phyloP scores from a whole-genome alignment of 1,284 basidiomycete species.

The Takashimella tepidaria region DNA sequence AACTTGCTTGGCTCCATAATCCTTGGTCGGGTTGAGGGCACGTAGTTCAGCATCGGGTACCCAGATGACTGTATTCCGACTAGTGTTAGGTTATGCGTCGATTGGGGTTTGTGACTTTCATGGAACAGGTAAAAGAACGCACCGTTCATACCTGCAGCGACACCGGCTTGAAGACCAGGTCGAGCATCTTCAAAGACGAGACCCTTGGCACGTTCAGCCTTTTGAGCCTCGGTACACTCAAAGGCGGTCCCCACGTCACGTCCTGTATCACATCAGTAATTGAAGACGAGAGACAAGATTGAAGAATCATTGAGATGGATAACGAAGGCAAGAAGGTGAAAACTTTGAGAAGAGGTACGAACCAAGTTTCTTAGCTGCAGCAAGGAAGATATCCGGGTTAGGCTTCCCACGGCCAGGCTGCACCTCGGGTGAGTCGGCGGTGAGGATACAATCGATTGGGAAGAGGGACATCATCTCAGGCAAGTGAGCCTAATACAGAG shows the following conservation, averaged over 20 bases:
- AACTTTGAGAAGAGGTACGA: constrained; percentile 1
- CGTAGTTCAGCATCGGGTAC: constrained; percentile 43
- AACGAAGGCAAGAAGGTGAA: background rate
- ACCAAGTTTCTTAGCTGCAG: constrained; percentile 45
- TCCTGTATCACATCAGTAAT: constrained; percentile 14
- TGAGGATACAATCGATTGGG: constrained; percentile 39
- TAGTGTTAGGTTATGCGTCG: background rate
- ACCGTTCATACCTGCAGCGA: constrained; percentile 48
- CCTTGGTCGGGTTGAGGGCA: constrained; percentile 36
- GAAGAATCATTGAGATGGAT: background rate
- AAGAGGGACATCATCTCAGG: constrained; percentile 46
- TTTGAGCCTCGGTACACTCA: constrained; percentile 28
- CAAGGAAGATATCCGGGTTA: constrained; percentile 46
- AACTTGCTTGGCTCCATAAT: constrained; percentile 40
- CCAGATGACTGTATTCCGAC: constrained; percentile 39
- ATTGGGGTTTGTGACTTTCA: background rate
- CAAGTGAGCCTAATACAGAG: constrained; percentile 38
- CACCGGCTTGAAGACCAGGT: constrained; percentile 42
- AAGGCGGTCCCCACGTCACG: constrained; percentile 42
- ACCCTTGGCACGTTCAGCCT: constrained; percentile 32
- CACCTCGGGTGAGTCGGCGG: constrained; percentile 42
- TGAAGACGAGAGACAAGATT: too few relatives aligned
- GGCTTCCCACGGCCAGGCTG: constrained; percentile 46
- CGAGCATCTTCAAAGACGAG: constrained; percentile 48
- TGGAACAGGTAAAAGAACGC: constrained; percentile 3